Conservation (phyloP, 1,139 yeast species). For the Magnusiomyces fungicola region DNA sequence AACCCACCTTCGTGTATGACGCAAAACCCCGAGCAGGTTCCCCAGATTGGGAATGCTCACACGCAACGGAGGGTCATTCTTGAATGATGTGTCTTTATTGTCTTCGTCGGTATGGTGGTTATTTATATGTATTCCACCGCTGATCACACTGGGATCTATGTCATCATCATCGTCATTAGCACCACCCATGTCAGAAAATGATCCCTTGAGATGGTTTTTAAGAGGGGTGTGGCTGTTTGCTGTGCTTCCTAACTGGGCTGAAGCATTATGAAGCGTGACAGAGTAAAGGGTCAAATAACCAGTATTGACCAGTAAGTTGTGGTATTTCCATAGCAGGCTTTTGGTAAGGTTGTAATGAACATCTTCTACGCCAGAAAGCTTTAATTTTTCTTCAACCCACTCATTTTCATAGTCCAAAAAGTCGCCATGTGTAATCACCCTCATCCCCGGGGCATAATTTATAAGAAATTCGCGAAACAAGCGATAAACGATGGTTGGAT, state of each 20-base stretch:
- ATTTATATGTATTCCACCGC: background rate
- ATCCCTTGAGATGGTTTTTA: background rate
- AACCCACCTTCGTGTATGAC: constrained; percentile 9
- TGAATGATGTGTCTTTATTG: background rate
- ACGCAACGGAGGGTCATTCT: background rate
- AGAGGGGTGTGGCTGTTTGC: background rate
- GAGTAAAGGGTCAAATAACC: background rate
- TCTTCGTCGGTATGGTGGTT: background rate
- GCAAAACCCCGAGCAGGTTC: constrained; percentile 1
- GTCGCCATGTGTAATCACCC: background rate
- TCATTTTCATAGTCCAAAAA: background rate
- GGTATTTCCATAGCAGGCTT: background rate
- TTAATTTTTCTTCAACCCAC: background rate
- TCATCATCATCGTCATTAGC: background rate
- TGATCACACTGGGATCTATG: background rate
- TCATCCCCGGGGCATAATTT: background rate
- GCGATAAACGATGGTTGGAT: background rate
- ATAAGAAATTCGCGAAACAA: constrained; percentile 1
- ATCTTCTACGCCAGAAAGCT: background rate
- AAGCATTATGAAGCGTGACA: background rate
- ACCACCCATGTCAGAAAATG: background rate
- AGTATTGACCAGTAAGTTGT: background rate
- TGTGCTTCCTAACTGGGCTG: background rate
- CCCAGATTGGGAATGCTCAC: constrained; percentile 11
- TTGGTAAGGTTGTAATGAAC: background rate